These are phyloP conservation scores for Phialophora tarda DNA, from an alignment of 2,329 filamentous ascomycete genomes.

Conservation along the genomic window DNA sequence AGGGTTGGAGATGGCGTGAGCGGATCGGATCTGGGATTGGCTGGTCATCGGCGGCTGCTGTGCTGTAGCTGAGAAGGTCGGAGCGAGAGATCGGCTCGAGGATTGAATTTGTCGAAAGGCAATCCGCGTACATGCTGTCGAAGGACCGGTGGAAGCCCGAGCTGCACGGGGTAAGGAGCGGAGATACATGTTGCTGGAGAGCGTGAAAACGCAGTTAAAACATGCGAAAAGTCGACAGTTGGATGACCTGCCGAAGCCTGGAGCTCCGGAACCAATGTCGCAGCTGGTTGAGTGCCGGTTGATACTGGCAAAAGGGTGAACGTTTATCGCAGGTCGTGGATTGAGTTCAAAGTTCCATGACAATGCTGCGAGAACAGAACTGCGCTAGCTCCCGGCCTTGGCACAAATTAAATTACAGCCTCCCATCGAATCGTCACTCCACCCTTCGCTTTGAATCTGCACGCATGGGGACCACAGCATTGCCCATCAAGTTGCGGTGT, in stretches of 20 bases:
- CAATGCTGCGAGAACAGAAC: conserved; percentile 25
- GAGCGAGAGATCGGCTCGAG: conserved; percentile 47
- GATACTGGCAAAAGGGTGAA: conserved; percentile 19
- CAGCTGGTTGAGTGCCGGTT: conserved; percentile 21
- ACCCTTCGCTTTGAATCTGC: background rate
- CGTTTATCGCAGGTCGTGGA: conserved; percentile 25
- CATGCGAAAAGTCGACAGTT: conserved; percentile 29
- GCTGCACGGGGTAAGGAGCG: conserved; percentile 54
- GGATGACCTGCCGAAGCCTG: conserved; percentile 33
- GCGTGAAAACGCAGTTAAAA: conserved; percentile 26
- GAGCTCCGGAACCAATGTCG: conserved; percentile 35
- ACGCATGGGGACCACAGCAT: background rate
- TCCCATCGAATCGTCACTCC: conserved; percentile 25
- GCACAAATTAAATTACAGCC: conserved; percentile 13
- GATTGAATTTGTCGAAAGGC: conserved; percentile 36
- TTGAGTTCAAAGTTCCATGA: conserved; percentile 26
- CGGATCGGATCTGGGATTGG: conserved; percentile 60
- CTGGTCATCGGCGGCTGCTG: conserved; percentile 48
- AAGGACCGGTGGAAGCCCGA: conserved; percentile 50
- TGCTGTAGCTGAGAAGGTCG: conserved; percentile 45
- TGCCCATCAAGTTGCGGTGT: background rate
- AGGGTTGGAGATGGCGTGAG: conserved; percentile 96
- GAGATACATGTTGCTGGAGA: conserved; percentile 49
- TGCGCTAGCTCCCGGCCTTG: conserved; percentile 30
- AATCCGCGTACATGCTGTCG: conserved; percentile 40